Conservation (phyloP, 2,329 filamentous ascomycete species). For the Cercospora sp. region DNA sequence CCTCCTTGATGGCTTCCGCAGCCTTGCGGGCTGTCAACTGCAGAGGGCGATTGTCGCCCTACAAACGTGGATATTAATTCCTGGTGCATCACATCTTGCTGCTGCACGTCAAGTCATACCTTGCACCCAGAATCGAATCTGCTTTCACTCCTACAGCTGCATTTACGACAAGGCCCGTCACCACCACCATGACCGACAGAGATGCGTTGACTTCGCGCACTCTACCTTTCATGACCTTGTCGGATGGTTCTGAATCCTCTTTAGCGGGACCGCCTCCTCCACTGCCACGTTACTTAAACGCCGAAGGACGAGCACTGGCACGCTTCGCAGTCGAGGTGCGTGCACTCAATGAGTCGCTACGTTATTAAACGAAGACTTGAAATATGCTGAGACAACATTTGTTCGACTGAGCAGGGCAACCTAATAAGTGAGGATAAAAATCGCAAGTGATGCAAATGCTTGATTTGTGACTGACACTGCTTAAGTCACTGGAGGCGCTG, state of each 20-base stretch:
- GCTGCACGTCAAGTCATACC: neutral
- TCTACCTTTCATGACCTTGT: conserved; percentile 53
- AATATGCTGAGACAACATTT: neutral
- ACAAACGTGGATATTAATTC: neutral
- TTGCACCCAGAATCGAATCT: neutral
- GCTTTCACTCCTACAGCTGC: neutral
- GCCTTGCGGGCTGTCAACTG: neutral
- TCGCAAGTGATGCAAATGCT: neutral
- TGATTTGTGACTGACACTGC: neutral
- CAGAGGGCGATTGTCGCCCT: conserved; percentile 6
- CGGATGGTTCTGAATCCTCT: conserved; percentile 44
- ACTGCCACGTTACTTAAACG: conserved; percentile 45
- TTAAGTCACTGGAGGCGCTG: conserved; percentile 65
- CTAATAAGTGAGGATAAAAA: conserved; percentile 49
- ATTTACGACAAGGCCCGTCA: neutral
- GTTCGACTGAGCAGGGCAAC: conserved; percentile 43
- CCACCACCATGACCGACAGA: conserved; percentile 38
- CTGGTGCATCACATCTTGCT: neutral
- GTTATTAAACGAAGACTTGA: neutral
- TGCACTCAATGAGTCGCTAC: neutral
- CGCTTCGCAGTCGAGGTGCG: conserved; percentile 50
- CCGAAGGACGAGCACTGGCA: conserved; percentile 46
- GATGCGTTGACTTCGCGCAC: conserved; percentile 47
- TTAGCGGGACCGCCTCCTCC: conserved; percentile 49
- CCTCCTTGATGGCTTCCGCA: neutral